Conservation (phyloP, 1,139 yeast genomes). For the Geotrichum restrictum region DNA sequence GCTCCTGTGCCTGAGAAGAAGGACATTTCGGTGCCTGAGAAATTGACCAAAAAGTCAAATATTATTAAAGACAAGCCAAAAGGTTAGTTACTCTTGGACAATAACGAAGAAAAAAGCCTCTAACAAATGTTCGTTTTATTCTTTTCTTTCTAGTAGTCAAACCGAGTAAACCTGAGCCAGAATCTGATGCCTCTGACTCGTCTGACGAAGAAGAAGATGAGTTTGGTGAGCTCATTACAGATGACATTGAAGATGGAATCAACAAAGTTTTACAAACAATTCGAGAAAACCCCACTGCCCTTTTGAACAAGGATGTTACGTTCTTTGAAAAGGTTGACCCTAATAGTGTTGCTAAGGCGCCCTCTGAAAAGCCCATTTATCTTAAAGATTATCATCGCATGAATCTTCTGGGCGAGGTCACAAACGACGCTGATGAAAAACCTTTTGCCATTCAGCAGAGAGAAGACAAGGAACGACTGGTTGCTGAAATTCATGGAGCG, state of each 20-base stretch:
- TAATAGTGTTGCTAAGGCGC: constrained; percentile 26
- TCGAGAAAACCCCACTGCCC: constrained; percentile 50
- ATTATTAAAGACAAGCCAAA: constrained; percentile 15
- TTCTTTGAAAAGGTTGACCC: constrained; percentile 63
- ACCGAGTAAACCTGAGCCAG: constrained; percentile 20
- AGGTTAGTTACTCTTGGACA: background rate
- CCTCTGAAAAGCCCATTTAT: constrained; percentile 61
- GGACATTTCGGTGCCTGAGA: constrained; percentile 18
- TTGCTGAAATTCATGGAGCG: constrained; percentile 70
- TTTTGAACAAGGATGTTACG: constrained; percentile 61
- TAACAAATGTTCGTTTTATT: background rate
- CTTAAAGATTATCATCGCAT: constrained; percentile 90
- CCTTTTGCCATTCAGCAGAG: constrained; percentile 68
- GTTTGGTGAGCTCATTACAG: constrained; percentile 81
- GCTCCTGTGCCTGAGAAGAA: background rate
- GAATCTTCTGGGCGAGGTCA: constrained; percentile 57
- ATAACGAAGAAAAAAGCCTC: background rate
- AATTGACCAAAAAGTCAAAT: constrained; percentile 6
- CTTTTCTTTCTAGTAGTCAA: background rate
- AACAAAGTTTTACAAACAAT: constrained; percentile 67
- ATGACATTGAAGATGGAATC: constrained; percentile 78
- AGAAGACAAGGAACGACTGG: constrained; percentile 67
- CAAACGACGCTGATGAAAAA: constrained; percentile 53
- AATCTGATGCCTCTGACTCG: constrained; percentile 34
- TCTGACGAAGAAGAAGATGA: constrained; percentile 85